phyloP scores from a whole-genome alignment of 2,329 filamentous ascomycete genomes.

The Penicillium sp. region DNA sequence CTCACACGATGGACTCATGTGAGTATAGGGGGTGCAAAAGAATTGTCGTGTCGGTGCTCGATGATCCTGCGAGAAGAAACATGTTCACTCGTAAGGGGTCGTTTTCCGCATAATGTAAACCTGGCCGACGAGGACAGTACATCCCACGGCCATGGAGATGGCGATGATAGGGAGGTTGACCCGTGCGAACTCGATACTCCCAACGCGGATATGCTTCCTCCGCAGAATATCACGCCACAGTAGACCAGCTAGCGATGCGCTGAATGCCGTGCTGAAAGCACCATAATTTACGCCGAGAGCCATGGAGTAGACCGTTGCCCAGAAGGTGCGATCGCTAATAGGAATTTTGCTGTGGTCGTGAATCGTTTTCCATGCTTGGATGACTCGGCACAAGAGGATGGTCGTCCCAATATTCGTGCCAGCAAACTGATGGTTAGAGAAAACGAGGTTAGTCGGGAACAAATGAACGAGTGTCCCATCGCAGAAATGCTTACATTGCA shows the following conservation, averaged over 20 bases:
- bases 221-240: constrained; percentile 71
- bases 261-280: constrained; percentile 72
- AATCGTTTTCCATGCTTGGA: constrained; percentile 69
- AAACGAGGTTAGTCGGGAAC: constrained; percentile 8
- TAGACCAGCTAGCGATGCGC: constrained; percentile 69
- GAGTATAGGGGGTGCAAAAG: neutral
- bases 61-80: neutral
- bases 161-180: constrained; percentile 72
- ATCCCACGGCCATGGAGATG: constrained; percentile 67
- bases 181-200: constrained; percentile 65
- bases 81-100: constrained; percentile 37
- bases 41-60: neutral
- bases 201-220: constrained; percentile 68
- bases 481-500: constrained; percentile 63
- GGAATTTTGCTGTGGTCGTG: constrained; percentile 49
- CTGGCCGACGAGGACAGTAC: constrained; percentile 62
- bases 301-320: constrained; percentile 75
- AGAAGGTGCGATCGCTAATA: constrained; percentile 68
- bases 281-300: constrained; percentile 74
- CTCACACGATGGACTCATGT: neutral
- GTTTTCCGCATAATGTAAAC: constrained; percentile 59
- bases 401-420: constrained; percentile 77
- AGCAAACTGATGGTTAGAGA: constrained; percentile 58
- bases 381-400: constrained; percentile 69
- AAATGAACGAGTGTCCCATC: neutral